Base-by-base conservation (phyloP, 306 rosid genomes). In the Lathyrus aphaca region DNA sequence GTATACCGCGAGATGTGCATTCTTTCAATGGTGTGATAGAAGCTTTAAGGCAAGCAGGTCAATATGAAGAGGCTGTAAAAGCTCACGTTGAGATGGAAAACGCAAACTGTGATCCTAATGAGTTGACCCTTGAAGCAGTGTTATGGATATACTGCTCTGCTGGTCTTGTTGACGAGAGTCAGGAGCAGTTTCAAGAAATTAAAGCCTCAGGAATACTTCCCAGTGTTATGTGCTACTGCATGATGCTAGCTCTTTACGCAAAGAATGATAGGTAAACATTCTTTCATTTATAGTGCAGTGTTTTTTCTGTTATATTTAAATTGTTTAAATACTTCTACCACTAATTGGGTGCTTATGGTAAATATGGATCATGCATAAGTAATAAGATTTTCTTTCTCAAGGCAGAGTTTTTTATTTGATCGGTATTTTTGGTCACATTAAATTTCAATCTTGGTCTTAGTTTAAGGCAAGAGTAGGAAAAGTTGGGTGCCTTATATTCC, bases 161-260 rank as follows among this genome's bases (percentile, higher is more conserved):
- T 35, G 97, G 95, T 48, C 93, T 95, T 82, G 87, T 89, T 76
- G 87, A 95, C 4, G 97, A 91, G 84, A 73, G 96, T 71, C 88
- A 84, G 80, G 97, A 95, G 81, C 99, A 89, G 70, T 95, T 95
- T 68, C 82, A 84, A 65, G 99, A 86, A 85, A 89, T 95, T 27
- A 95, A 91, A 77, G 83, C 80, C 74, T 83, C 91, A 4, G 92
- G 97, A 77, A 77, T 80, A 73, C 55, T 84, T 59, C 99, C 99
- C 64, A 89, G 90, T 81, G 89, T 91, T 63, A 85, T 85, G 84
- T 84, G 96, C 85, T 95, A 91, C 82, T 95, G 99, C 89, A 83
- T 91, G 99, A 95, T 95, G 99, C 86, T 95, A 43, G 88, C 93
- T 68, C 87, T 91, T 56, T 89, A 84, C 46, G 88, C 96, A n/a